These are phyloP conservation scores for Rubus idaeus DNA, from an alignment of 306 rosid species.

Conservation along the genomic window DNA sequence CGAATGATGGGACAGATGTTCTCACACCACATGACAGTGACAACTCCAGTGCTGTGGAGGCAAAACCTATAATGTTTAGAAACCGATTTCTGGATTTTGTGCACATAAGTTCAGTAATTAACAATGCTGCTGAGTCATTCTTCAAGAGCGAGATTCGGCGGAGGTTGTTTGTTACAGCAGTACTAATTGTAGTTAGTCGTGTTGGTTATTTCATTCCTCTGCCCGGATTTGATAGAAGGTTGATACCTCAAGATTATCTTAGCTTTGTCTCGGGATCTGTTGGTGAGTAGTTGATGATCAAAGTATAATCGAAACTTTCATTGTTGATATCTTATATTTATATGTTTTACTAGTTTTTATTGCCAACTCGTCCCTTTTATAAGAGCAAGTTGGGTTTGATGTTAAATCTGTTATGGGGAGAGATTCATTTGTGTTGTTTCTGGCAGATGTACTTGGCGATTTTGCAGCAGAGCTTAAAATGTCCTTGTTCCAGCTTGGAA, in stretches of 20 bases:
- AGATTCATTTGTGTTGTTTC: constrained; percentile 37
- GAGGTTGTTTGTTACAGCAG: constrained; percentile 82
- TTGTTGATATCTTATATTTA: constrained; percentile 27
- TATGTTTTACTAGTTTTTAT: constrained; percentile 21
- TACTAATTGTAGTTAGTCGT: constrained; percentile 79
- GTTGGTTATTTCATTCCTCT: constrained; percentile 93
- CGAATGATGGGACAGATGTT: constrained; percentile 25
- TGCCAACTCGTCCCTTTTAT: neutral
- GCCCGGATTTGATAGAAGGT: constrained; percentile 94
- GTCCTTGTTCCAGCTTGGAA: constrained; percentile 96
- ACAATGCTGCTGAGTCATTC: constrained; percentile 81
- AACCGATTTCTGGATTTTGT: constrained; percentile 76
- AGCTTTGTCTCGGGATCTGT: constrained; percentile 91
- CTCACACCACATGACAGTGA: constrained; percentile 22
- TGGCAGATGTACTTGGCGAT: constrained; percentile 97
- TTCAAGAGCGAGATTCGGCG: constrained; percentile 93
- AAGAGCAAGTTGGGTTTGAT: neutral
- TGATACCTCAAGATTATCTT: constrained; percentile 88
- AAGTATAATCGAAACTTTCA: neutral
- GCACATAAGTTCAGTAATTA: constrained; percentile 72
- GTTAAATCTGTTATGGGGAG: neutral
- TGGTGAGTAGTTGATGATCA: constrained; percentile 45
- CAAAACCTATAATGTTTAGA: constrained; percentile 43
- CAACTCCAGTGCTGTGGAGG: neutral
- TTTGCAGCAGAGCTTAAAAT: constrained; percentile 79